phyloP scores from a whole-genome alignment of 163 green algal species.

The Scenedesmus sp. region DNA sequence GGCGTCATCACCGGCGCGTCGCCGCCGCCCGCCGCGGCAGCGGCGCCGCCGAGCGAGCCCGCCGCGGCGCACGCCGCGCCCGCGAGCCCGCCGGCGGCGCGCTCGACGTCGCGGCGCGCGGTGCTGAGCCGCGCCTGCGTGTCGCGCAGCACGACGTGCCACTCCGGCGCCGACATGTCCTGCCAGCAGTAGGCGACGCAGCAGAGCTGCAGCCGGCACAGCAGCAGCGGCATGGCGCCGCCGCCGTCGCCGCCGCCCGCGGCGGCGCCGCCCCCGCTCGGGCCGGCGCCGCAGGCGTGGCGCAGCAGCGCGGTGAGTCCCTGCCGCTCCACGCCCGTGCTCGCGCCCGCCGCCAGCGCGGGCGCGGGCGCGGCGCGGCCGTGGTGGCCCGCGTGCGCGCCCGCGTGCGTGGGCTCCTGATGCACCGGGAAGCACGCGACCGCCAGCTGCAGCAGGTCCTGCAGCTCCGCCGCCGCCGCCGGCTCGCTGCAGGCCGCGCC shows the following conservation, averaged over 20 bases:
- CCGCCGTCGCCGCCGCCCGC: slow-evolving; percentile 7
- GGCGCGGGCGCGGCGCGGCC: not conserved
- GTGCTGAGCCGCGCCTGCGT: slow-evolving; percentile 12
- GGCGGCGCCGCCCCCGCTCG: not conserved
- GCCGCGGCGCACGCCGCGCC: slow-evolving; percentile 41
- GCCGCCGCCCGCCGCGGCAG: not conserved
- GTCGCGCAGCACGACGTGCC: slow-evolving; percentile 45
- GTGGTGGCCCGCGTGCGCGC: not conserved
- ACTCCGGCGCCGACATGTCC: slow-evolving; percentile 48
- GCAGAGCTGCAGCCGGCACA: slow-evolving; percentile 44
- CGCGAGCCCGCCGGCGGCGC: slow-evolving; percentile 20
- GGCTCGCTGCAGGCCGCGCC: slow-evolving; percentile 8
- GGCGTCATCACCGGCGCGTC: too few species aligned
- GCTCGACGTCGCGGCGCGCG: slow-evolving; percentile 2
- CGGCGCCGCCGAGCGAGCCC: slow-evolving; percentile 11
- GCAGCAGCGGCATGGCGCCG: not conserved
- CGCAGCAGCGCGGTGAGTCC: slow-evolving; percentile 39
- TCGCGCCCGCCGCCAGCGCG: slow-evolving; percentile 19
- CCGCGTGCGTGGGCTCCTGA: not conserved
- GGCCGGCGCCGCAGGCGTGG: slow-evolving; percentile 10
- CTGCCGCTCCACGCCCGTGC: slow-evolving; percentile 25
- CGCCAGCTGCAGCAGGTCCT: slow-evolving; percentile 22
- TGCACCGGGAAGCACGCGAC: slow-evolving; percentile 33
- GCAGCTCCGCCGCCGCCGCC: not conserved
- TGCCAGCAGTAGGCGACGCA: slow-evolving; percentile 51